These are phyloP conservation scores for Neurospora sublineolata DNA, from an alignment of 495 filamentous ascomycete genomes.

Conservation along the genomic window DNA sequence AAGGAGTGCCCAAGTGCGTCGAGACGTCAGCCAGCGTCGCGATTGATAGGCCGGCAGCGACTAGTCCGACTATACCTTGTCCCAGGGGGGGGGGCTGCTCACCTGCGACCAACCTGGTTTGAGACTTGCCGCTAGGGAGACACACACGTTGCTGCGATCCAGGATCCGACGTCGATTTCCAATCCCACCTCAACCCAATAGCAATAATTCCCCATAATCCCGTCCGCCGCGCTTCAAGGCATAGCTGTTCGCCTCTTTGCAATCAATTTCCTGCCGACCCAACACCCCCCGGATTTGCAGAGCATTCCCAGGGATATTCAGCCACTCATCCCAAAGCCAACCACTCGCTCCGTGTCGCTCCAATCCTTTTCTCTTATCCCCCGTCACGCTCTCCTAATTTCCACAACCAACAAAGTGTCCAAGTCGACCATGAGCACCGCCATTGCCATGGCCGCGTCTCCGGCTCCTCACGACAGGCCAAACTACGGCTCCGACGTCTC, in stretches of 20 bases:
- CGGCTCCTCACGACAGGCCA: conserved; percentile 46
- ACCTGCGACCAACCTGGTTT: neutral
- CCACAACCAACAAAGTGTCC: conserved; percentile 2
- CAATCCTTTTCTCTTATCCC: conserved; percentile 4
- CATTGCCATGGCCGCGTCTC: conserved; percentile 48
- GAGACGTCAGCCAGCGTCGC: neutral
- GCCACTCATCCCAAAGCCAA: neutral
- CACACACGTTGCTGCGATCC: neutral
- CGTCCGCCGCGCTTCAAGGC: conserved; percentile 3
- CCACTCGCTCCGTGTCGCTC: neutral
- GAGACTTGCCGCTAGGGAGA: neutral
- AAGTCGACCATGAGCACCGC: conserved; percentile 44
- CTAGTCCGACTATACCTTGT: neutral
- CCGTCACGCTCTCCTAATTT: neutral
- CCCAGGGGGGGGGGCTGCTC: neutral
- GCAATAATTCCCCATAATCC: neutral
- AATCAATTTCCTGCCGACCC: conserved; percentile 11
- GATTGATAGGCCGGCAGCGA: neutral
- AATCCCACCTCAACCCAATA: neutral
- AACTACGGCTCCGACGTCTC: conserved; percentile 37
- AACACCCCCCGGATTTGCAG: conserved; percentile 11
- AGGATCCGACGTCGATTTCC: neutral
- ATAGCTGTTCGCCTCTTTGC: neutral
- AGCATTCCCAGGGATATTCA: conserved; percentile 2
- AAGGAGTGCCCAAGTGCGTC: neutral